Evolutionary conservation across 306 rosid genomes (phyloP), one percentile per base, ranked within the genome.

Genomic region (Urtica urens): DNA sequence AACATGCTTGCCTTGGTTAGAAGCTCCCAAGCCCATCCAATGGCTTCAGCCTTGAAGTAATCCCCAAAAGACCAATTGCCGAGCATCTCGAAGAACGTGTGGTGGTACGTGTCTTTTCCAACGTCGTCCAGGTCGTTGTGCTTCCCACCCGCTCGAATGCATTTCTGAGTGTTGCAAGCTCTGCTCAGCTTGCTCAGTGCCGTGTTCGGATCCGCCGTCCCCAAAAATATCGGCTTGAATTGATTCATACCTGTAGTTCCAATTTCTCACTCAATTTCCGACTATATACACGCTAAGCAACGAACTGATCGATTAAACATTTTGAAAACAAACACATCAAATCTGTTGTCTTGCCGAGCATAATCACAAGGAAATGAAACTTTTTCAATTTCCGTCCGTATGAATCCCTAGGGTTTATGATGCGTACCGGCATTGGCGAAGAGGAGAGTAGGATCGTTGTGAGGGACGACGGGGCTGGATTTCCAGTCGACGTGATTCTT

Each of bases 61-160:
- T 90, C 96, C 28, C 95, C 95, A 21, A 90, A 90, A 1, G 99
- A 90, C 99, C 99, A 90, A 44, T 90, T 90, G 1, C 99, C 99
- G 51, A 90, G 74, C 99, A 90, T 90, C 69, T 90, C 99, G 57
- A 90, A 90, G 73, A 90, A 90, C 28, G 99, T 90, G 47, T 90
- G 99, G 65, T 90, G 99, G 64, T 90, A 90, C 7, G 99, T 90
- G 72, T 90, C 99, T 59, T 90, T 90, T 52, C 99, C 99, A 2
- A 90, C 99, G 2, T 90, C 99, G 38, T 90, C 99, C 3, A 90
- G 94, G 66, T 90, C 95, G 20, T 90, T 90, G 72, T 90, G 99
- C 55, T 90, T 85, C 19, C 99, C 99, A 17, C 99, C 99, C 10
- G 95, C 99, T 25, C 99, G 79, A 45, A 90, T 90, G 58, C 99